Evolutionary conservation across 768 basidiomycete species (phyloP), one percentile per base, ranked within the genome.

Genomic region (Lentinus brumalis): DNA sequence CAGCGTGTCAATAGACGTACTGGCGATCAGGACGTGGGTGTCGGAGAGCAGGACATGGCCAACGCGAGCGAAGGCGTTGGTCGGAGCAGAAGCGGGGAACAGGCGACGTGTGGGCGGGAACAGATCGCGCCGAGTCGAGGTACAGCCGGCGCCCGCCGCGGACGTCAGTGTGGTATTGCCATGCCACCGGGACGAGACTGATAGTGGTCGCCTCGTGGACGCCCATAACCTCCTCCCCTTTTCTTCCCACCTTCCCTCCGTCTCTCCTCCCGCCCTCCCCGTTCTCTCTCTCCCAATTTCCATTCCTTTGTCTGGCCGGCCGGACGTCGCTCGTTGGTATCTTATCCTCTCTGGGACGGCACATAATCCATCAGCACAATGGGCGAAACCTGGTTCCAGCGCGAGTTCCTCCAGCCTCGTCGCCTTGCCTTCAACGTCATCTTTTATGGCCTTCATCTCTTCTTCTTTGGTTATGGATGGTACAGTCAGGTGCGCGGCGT

Each of bases 391-490:
- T 94, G 90, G 89, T 83, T 92, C 69, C 82, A 79, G 42, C 81
- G 83, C 67, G 91, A 93, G 75, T 83, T 92, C 63, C 77, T 90
- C 56, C 74, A 69, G 38, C 81, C 81, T 2, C 78, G 85, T 68
- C 83, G 89, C 67, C 84, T 92, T 64, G 71, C 78, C 56, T 91
- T 93, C 76, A 91, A 91, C 65, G 69, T 89, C 67, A 66, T 92
- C 47, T 96, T 93, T 76, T 93, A 95, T 67, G 87, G 92, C 49
- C 69, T 83, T 0, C 95, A 97, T 61, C 56, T 92, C 52, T 76
- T 73, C 63, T 72, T 92, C 70, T 95, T 96, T 68, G 86, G 77
- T 1, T 89, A 92, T 73, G 95, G 95, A n/a, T 97, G 95, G 92
- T 81, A 86, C 72, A 85, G 83, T 71, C 91, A 94, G 83, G 92